phyloP scores from a whole-genome alignment of 805 yeast species.

The Candida broadrunensis region DNA sequence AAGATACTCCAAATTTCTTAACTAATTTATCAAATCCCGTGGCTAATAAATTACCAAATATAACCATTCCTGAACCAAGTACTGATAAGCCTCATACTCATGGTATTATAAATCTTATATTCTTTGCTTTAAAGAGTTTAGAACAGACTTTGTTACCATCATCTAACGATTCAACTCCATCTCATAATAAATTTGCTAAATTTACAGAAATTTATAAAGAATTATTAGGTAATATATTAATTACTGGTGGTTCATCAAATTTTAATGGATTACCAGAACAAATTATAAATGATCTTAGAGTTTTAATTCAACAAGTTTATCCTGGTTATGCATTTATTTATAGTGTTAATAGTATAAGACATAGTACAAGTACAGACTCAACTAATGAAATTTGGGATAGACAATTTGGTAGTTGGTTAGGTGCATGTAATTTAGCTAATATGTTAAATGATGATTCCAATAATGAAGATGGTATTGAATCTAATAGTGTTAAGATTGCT shows the following conservation, averaged over 20 bases:
- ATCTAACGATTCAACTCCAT: conserved; percentile 25
- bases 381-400: conserved; percentile 46
- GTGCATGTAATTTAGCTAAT: conserved; percentile 67
- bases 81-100: conserved; percentile 46
- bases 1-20: conserved; percentile 20
- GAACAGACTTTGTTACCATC: conserved; percentile 29
- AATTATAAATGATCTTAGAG: conserved; percentile 51
- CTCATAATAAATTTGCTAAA: conserved; percentile 24
- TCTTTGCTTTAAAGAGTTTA: conserved; percentile 32
- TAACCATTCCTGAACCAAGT: conserved; percentile 27
- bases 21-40: conserved; percentile 75
- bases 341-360: conserved; percentile 15
- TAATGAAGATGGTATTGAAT: conserved; percentile 13
- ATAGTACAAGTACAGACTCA: conserved; percentile 23
- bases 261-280: conserved; percentile 56
- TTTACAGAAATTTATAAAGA: conserved; percentile 39
- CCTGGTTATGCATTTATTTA: conserved; percentile 42
- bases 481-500: conserved; percentile 31
- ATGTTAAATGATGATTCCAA: conserved; percentile 48
- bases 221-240: conserved; percentile 42
- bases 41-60: conserved; percentile 41
- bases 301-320: conserved; percentile 40
- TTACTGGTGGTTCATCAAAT: conserved; percentile 60
- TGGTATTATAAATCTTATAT: conserved; percentile 42
- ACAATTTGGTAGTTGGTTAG: conserved; percentile 63